Base-by-base conservation (phyloP, 2,329 filamentous ascomycete genomes). In the Pyrenophora graminea region DNA sequence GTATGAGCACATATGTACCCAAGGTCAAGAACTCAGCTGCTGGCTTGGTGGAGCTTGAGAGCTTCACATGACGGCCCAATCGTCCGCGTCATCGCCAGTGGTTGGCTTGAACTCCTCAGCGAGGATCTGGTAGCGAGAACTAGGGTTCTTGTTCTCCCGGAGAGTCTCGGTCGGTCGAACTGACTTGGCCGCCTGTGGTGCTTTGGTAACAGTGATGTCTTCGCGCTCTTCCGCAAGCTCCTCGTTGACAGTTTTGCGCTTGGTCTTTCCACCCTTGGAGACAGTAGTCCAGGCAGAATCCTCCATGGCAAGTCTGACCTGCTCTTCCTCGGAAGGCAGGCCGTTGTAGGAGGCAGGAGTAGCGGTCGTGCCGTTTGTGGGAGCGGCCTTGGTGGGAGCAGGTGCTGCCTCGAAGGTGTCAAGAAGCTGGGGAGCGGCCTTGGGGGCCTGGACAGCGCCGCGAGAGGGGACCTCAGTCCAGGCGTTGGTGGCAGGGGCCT, bases 281-380 rank as follows among this genome's bases (percentile, higher is more conserved):
- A 86, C 84, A 8, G 82, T 83, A 57, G 80, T 85, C 85, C 84
- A 87, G 45, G 80, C 80, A 48, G 79, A 79, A 39, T 65, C 63
- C 77, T 74, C 72, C 63, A 77, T 71, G 12, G 74, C 74, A 52
- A 81, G 73, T 39, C 79, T 78, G 65, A 85, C 72, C 69, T 86
- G 83, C 66, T 85, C 83, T 57, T 86, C 83, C 68, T 86, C 84
- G 3, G 82, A 82, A 13, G 80, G 81, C 33, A 83, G 71, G 46
- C 76, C 76, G 36, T 76, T 73, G 75, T 77, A 81, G 48, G 66
- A 58, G 56, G 64, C 53, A 19, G 73, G 68, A n/a, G 71, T 71
- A n/a, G 72, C 69, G 46, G 70, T 72, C 21, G 71, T 76, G 48
- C 75, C 72, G 51, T 73, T 76, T 30, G 67, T 69, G 18, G 69